phyloP scores from a whole-genome alignment of 768 basidiomycete genomes.

The Psilocybe cubensis region DNA sequence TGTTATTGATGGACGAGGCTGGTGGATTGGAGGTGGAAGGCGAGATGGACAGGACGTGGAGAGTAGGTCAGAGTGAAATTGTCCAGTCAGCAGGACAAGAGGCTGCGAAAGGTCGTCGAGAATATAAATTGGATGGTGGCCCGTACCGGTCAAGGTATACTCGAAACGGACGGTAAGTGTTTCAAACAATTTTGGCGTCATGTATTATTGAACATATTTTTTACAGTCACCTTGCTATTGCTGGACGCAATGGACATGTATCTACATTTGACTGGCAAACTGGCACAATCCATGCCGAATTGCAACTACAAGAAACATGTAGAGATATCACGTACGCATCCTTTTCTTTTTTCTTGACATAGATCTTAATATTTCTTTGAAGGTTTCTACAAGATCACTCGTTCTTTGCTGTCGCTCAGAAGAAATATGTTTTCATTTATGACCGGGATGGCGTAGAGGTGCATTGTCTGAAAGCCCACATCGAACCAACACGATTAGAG shows the following conservation, averaged over 20 bases:
- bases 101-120: constrained; percentile 74
- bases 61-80: constrained; percentile 83
- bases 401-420: constrained; percentile 94
- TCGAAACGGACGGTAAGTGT: constrained; percentile 78
- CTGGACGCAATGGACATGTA: constrained; percentile 81
- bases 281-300: constrained; percentile 82
- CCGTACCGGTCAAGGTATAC: constrained; percentile 87
- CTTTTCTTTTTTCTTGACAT: not conserved
- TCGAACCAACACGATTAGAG: constrained; percentile 89
- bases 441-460: constrained; percentile 93
- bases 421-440: constrained; percentile 95
- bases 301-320: constrained; percentile 89
- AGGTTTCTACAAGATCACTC: constrained; percentile 94
- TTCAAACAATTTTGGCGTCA: not conserved
- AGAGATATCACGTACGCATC: constrained; percentile 76
- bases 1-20: constrained; percentile 68
- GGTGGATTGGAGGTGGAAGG: constrained; percentile 79
- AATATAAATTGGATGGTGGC: constrained; percentile 84
- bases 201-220: not conserved
- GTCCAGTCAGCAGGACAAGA: constrained; percentile 66
- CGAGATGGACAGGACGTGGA: constrained; percentile 89
- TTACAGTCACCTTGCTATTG: constrained; percentile 82
- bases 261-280: constrained; percentile 95
- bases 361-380: constrained; percentile 1
- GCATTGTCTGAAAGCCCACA: constrained; percentile 79